Base-by-base conservation (phyloP, 352 stramenopile species). In the Plasmopara muralis region DNA sequence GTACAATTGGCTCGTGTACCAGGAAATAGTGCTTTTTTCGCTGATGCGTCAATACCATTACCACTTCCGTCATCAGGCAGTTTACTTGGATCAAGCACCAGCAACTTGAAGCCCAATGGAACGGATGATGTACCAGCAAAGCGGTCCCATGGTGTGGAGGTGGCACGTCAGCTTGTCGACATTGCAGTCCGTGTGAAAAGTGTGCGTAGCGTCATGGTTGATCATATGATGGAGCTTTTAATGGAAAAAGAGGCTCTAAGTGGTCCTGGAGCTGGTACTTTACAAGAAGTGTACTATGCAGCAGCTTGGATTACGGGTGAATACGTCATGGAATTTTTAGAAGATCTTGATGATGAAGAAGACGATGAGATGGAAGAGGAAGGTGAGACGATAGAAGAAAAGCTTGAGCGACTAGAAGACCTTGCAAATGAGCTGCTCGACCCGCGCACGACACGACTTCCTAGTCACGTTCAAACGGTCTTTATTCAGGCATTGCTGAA, bases 291-390 rank as follows among this genome's bases (percentile, higher is more conserved):
- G 30, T 85, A 97, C 41, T 95, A 88, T 52, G 96, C 95, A 4
- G 89, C 96, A 9, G 95, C 95, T 18, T 99, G 94, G 93, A 98
- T 99, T 69, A 89, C 96, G 0, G 97, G 96, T 41, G 97, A 99
- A 72, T 99, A 99, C 35, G 74, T 95, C 18, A 82, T 92, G 49
- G 82, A 98, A 57, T 93, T 88, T 57, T 59, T 92, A 18, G 86
- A 96, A 50, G 83, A 94, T 54, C 64, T 91, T 18, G 66, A 83
- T 13, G 71, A 91, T 6, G 67, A 84, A 3, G 80, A 89, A 12
- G 80, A 89, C 1, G 85, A 95, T 0, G 75, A 94, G 0, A 68
- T 83, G 6, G 77, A 93, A 16, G 84, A 94, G 12, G 74, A 84
- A 20, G 81, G n/a, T 15, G 37, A 85, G 48, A 85, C 65, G 9